Evolutionary conservation across 352 stramenopile genomes (phyloP).

Genomic region (Globisporangium emineosum): DNA sequence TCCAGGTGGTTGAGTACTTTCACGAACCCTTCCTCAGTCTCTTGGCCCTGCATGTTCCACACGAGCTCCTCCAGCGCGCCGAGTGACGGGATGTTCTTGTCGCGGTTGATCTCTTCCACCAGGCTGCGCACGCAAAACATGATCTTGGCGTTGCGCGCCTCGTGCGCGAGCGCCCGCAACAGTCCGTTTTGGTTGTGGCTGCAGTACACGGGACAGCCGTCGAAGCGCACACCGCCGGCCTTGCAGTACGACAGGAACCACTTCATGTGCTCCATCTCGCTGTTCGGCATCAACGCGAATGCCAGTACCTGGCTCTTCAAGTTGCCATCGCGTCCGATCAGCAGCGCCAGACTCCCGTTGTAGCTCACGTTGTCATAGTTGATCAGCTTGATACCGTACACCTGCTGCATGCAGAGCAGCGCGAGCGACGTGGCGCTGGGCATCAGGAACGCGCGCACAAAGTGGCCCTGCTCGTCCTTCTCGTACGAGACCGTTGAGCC

Average conservation of each 20-base stretch:
- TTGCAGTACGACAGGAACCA: constrained; percentile 70
- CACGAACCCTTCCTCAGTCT: constrained; percentile 57
- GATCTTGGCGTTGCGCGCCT: constrained; percentile 58
- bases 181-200: constrained; percentile 63
- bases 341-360: constrained; percentile 50
- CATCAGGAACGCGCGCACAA: constrained; percentile 76
- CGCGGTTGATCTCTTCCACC: constrained; percentile 61
- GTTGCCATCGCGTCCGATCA: constrained; percentile 66
- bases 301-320: constrained; percentile 64
- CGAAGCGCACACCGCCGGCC: constrained; percentile 47
- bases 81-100: constrained; percentile 77
- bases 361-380: constrained; percentile 71
- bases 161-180: constrained; percentile 55
- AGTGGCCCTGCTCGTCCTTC: constrained; percentile 55
- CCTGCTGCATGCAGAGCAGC: constrained; percentile 58
- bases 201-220: constrained; percentile 59
- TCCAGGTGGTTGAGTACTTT: constrained; percentile 54
- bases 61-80: constrained; percentile 56
- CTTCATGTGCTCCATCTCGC: constrained; percentile 70
- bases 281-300: constrained; percentile 64
- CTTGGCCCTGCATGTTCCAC: constrained; percentile 64
- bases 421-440: constrained; percentile 51
- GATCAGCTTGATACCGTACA: constrained; percentile 72
- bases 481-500: constrained; percentile 61
- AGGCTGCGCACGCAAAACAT: constrained; percentile 77